Evolutionary conservation across 257 asterid species (phyloP), one percentile per base, ranked within the genome.

Genomic region (Fraxinus americana): DNA sequence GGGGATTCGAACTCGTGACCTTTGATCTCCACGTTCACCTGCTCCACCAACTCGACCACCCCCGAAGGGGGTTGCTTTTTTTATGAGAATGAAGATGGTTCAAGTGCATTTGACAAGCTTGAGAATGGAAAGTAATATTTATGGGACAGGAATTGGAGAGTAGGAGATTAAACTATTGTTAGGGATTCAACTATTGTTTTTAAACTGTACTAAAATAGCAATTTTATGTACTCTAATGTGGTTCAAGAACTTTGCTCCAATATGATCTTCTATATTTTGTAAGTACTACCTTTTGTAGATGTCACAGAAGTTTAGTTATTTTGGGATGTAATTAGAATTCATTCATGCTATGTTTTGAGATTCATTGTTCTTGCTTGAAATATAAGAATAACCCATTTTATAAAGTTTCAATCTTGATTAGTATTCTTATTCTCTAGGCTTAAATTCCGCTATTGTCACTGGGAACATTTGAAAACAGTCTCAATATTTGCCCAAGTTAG

Each of bases 391-490:
- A 72, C 41, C 72, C 69, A 1, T 41, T 70, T 30, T 19, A 36
- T 45, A 77, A 81, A 80, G 76, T 16, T 79, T 65, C 67, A 43
- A 81, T 80, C 78, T 68, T 81, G 68, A 79, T 78, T 81, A 17
- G 68, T 14, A 70, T 75, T 76, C 59, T 52, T 34, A 19, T 78
- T 74, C 79, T 38, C 11, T 27, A 72, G 50, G 29, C 66, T 67
- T 50, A 25, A 30, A 34, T 43, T 61, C 23, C 25, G 38, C 77
- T 43, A 23, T 45, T 43, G 63, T n/a, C 61, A 45, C 70, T 67
- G 43, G 76, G 72, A 76, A 16, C 30, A 5, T 5, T 61, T 73
- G 19, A 75, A 59, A 65, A 90, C 88, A 96, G 92, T 70, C 29
- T 74, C 84, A n/a, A 0, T 77, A 13, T 1, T 14, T 39, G 74